phyloP scores from a whole-genome alignment of 192 early-diverging fungal genomes.

The Backusella tuberculispora region DNA sequence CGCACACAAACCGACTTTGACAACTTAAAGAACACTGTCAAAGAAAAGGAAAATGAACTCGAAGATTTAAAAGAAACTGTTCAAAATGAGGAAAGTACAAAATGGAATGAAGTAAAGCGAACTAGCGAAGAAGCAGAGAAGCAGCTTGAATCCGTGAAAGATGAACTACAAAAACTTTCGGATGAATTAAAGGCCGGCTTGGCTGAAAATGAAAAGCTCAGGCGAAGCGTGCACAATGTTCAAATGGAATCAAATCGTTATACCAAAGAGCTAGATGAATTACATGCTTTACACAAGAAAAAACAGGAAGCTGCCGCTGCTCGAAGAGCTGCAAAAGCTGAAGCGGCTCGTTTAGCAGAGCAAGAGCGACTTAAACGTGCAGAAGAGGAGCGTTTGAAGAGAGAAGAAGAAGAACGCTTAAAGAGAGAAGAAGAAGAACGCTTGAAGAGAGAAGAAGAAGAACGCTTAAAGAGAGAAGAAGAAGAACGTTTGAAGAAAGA shows the following conservation, averaged over 20 bases:
- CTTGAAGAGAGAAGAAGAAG: background rate
- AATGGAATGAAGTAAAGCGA: constrained; percentile 44
- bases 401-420: background rate
- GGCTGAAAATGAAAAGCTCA: constrained; percentile 52
- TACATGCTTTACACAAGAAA: constrained; percentile 65
- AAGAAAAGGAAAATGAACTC: constrained; percentile 59
- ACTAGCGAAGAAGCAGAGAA: constrained; percentile 56
- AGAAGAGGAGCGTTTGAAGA: background rate
- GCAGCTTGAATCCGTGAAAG: constrained; percentile 43
- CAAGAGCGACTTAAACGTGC: background rate
- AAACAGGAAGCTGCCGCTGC: constrained; percentile 53
- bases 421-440: background rate
- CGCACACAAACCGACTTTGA: constrained; percentile 60
- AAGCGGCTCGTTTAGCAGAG: background rate
- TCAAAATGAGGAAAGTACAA: constrained; percentile 40
- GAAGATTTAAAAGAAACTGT: constrained; percentile 57
- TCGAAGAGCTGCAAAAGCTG: constrained; percentile 59
- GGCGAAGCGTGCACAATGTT: constrained; percentile 49
- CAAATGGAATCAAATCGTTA: constrained; percentile 59
- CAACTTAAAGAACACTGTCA: constrained; percentile 58
- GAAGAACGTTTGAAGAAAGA: background rate
- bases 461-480: background rate
- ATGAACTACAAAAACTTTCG: constrained; percentile 50
- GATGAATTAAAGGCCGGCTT: constrained; percentile 46
- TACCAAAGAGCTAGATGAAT: constrained; percentile 58